Evolutionary conservation across 2,329 filamentous ascomycete species (phyloP).

Genomic region (Alternaria sp.): DNA sequence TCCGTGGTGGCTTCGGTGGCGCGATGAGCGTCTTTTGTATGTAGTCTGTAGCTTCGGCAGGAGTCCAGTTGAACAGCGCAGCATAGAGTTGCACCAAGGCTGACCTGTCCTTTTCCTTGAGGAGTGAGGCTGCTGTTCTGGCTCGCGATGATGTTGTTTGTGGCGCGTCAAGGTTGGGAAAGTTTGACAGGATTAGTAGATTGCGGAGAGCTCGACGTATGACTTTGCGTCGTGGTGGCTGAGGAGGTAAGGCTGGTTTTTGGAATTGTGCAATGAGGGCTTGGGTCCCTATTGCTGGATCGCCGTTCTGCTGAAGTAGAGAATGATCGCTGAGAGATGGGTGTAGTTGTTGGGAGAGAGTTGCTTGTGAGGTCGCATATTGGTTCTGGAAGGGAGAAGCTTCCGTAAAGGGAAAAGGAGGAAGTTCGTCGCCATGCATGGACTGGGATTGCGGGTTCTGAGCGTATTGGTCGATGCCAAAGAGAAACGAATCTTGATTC

Average conservation of each 20-base stretch:
- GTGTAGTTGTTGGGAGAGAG: slow-evolving; percentile 34
- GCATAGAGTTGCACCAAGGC: slow-evolving; percentile 66
- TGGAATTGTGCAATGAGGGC: slow-evolving; percentile 37
- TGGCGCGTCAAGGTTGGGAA: slow-evolving; percentile 54
- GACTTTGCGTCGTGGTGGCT: slow-evolving; percentile 42
- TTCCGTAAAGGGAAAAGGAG: slow-evolving; percentile 39
- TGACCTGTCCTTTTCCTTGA: slow-evolving; percentile 52
- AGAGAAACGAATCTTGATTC: slow-evolving; percentile 47
- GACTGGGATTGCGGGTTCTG: slow-evolving; percentile 28
- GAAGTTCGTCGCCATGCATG: slow-evolving; percentile 24
- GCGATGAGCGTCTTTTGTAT: slow-evolving; percentile 54
- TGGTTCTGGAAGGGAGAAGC: slow-evolving; percentile 25
- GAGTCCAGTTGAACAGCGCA: slow-evolving; percentile 46
- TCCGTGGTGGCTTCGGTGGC: slow-evolving; percentile 48
- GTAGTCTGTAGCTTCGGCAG: slow-evolving; percentile 39
- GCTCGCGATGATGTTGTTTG: slow-evolving; percentile 52
- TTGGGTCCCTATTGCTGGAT: slow-evolving; percentile 26
- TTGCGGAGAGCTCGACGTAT: slow-evolving; percentile 65
- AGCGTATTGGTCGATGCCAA: slow-evolving; percentile 51
- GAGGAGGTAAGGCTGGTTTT: slow-evolving; percentile 26
- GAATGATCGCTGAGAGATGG: slow-evolving; percentile 44
- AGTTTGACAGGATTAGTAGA: slow-evolving; percentile 64
- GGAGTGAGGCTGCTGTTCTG: slow-evolving; percentile 56
- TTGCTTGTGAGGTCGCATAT: slow-evolving; percentile 32
- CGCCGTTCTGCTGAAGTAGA: slow-evolving; percentile 17